phyloP scores from a whole-genome alignment of 1,139 yeast species.

The Pichia sp. region DNA sequence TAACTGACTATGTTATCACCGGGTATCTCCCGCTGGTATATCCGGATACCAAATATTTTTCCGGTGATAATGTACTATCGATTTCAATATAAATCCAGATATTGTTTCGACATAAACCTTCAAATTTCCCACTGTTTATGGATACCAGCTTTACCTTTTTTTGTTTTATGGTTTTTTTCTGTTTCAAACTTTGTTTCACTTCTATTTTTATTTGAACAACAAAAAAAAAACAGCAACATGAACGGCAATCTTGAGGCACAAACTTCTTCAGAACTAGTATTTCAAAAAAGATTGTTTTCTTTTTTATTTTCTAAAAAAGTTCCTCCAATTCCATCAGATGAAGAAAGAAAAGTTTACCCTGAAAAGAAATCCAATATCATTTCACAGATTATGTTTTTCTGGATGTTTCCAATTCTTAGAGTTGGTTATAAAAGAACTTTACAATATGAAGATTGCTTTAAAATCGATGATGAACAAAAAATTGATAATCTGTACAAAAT shows the following conservation, averaged over 20 bases:
- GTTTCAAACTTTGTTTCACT: too few species aligned
- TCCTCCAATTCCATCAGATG: constrained; percentile 48
- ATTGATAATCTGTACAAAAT: constrained; percentile 34
- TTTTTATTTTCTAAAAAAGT: constrained; percentile 37
- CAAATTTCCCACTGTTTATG: too few species aligned
- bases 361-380: constrained; percentile 31
- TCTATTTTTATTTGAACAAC: neutral
- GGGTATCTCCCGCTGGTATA: too few species aligned
- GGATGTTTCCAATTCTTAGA: constrained; percentile 43
- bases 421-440: constrained; percentile 49
- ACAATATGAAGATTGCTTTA: constrained; percentile 40
- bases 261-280: neutral
- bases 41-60: too few species aligned
- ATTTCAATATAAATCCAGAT: too few species aligned
- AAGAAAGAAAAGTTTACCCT: constrained; percentile 40
- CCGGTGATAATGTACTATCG: too few species aligned
- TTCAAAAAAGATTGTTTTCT: constrained; percentile 36
- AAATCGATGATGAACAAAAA: constrained; percentile 36
- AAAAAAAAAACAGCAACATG: neutral
- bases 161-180: too few species aligned
- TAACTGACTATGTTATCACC: too few species aligned
- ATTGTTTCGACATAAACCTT: too few species aligned
- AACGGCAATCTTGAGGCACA: neutral
- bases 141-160: too few species aligned
- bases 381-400: constrained; percentile 39